Evolutionary conservation across 148 eudicot genomes (phyloP), one percentile per base, ranked within the genome.

Genomic region (Beta vulgaris): DNA sequence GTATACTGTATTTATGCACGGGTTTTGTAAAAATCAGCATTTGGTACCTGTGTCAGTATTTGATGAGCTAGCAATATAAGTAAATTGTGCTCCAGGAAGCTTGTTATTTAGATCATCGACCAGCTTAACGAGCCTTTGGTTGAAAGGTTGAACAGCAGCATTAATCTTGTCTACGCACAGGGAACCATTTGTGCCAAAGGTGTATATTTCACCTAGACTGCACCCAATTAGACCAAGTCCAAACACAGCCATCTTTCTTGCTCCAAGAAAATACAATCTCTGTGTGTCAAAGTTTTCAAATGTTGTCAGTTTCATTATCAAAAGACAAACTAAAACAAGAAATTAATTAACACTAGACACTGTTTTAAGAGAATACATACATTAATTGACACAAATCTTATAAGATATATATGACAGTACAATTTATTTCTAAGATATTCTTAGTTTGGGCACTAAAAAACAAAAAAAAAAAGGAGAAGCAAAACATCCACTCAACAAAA

Each of bases 161-260:
- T 59, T 51, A 16, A 82, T 72, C 6, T 67, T 58, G 40, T 68
- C 82, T 4, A 72, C 78, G 23, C 85, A 82, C 32, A 65, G 39
- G 16, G 76, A 53, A 39, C 85, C 85, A 7, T 65, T 40, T 14
- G 70, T 26, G 0, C 78, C 68, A 16, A 43, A 69, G 43, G 72
- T 78, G n/a, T 31, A 68, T 21, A 82, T 78, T 73, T 78, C 81
- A 8, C 72, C 81, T n/a, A 72, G 67, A 32, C 67, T 57, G 70
- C 85, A 82, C 35, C 85, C 85, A 44, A 82, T 51, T 16, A 69
- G 77, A 16, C 80, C 79, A 1, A 73, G 68, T 72, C 85, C 85
- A 23, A 79, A 76, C 16, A 83, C 54, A 2, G 69, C 85, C 43
- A 83, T 64, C 51, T 83, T 83, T 43, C 85, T 79, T 76, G 83